Percentiles rank a stretch among this genome's conserved stretches.
These are phyloP conservation scores for Bertia moriformis DNA, from an alignment of 2,329 filamentous ascomycete genomes.

Conservation along the genomic window DNA sequence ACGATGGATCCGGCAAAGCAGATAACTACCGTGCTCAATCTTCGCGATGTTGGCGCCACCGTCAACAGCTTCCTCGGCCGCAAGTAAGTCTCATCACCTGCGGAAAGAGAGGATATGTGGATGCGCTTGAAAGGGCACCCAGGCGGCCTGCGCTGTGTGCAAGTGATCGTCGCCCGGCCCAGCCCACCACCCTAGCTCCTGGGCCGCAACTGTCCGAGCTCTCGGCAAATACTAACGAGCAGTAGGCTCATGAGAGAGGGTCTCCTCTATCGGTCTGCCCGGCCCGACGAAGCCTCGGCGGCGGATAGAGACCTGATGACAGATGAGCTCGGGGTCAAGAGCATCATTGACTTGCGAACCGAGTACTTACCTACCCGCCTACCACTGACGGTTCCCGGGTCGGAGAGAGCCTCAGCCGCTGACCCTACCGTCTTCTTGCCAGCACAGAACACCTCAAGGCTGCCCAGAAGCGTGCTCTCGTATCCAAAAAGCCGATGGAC, in stretches of 20 bases:
- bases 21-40: slow-evolving; percentile 51
- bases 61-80: slow-evolving; percentile 44
- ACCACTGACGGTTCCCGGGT: not conserved
- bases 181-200: too few species aligned
- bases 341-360: slow-evolving; percentile 67
- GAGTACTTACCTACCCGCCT: slow-evolving; percentile 30
- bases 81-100: slow-evolving; percentile 35
- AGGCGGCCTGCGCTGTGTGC: too few species aligned
- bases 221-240: too few species aligned
- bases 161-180: too few species aligned
- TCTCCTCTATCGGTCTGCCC: slow-evolving; percentile 53
- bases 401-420: slow-evolving; percentile 1
- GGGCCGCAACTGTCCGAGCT: too few species aligned
- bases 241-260: slow-evolving; percentile 42
- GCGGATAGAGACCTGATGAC: slow-evolving; percentile 45
- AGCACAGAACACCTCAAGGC: slow-evolving; percentile 64
- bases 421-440: too few species aligned
- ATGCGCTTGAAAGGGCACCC: too few species aligned
- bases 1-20: slow-evolving; percentile 18
- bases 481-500: slow-evolving; percentile 25
- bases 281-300: slow-evolving; percentile 59
- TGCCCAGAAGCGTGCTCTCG: slow-evolving; percentile 40
- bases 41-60: slow-evolving; percentile 59
- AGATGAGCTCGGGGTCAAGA: slow-evolving; percentile 48
- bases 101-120: too few species aligned